A percentile compares a stretch with the other conserved stretches of the same genome.
phyloP scores from a whole-genome alignment of 345 rosid genomes.

The Corymbia maculata region DNA sequence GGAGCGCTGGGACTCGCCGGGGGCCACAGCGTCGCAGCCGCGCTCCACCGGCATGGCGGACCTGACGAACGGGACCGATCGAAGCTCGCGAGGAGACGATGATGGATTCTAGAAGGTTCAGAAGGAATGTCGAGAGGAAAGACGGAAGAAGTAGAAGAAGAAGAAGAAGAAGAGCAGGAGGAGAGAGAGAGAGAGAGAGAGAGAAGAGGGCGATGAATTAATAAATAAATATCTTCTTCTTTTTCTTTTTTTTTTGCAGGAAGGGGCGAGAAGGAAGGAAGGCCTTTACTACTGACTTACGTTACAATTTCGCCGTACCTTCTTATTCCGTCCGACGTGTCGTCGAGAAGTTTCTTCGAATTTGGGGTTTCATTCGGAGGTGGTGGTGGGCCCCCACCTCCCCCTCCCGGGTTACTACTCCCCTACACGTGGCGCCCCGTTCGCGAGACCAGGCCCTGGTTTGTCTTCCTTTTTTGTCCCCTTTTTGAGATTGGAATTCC shows the following conservation, averaged over 20 bases:
- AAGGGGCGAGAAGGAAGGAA: not conserved
- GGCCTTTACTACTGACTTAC: not conserved
- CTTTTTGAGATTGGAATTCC: not conserved
- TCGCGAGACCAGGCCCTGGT: not conserved
- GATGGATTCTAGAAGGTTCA: not conserved
- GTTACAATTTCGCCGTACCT: not conserved
- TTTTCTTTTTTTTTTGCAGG: not conserved
- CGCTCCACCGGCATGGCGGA: constrained; percentile 15
- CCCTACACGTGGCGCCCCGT: not conserved
- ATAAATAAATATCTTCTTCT: not conserved
- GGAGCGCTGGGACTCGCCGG: constrained; percentile 47
- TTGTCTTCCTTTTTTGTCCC: not conserved
- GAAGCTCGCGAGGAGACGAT: not conserved
- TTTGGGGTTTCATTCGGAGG: not conserved
- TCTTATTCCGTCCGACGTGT: not conserved
- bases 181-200: not conserved
- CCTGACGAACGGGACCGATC: not conserved
- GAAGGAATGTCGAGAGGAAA: not conserved
- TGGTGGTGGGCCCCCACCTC: not conserved
- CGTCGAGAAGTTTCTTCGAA: not conserved
- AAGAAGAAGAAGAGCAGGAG: not conserved
- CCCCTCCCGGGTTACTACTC: not conserved
- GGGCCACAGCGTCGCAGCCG: constrained; percentile 2
- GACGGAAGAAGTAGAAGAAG: not conserved
- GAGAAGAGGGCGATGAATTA: not conserved